A percentile compares a stretch with the other conserved stretches of the same genome.
Conservation (phyloP, 306 rosid species). For the Benincasa hispida region DNA sequence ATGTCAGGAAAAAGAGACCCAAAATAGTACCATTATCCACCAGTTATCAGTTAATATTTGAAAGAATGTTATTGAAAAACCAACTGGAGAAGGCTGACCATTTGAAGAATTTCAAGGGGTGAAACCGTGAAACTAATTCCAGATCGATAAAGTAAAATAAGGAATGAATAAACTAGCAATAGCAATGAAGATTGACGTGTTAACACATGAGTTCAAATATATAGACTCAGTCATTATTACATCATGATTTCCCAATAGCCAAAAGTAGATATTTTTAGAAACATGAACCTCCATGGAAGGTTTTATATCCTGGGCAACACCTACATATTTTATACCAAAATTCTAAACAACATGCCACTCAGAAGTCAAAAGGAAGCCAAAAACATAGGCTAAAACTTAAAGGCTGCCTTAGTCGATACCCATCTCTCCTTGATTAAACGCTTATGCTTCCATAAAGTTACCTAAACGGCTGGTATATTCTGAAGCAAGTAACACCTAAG, state of each 20-base stretch:
- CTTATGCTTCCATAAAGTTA: neutral
- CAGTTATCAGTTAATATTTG: neutral
- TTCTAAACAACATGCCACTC: neutral
- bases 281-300: neutral
- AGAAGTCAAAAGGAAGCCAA: neutral
- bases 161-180: neutral
- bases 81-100: neutral
- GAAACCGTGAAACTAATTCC: neutral
- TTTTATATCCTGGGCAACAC: neutral
- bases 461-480: neutral
- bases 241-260: neutral
- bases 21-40: neutral
- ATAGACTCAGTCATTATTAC: neutral
- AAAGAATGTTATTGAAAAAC: neutral
- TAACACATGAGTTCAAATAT: neutral
- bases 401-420: neutral
- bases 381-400: neutral
- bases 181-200: neutral
- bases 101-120: neutral
- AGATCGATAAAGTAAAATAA: neutral
- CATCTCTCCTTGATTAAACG: neutral
- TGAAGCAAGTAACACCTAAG: neutral
- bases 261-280: neutral
- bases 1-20: neutral
- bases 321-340: neutral